These are phyloP conservation scores for Coniochaeta ligniaria DNA, from an alignment of 2,329 filamentous ascomycete genomes.

Conservation along the genomic window DNA sequence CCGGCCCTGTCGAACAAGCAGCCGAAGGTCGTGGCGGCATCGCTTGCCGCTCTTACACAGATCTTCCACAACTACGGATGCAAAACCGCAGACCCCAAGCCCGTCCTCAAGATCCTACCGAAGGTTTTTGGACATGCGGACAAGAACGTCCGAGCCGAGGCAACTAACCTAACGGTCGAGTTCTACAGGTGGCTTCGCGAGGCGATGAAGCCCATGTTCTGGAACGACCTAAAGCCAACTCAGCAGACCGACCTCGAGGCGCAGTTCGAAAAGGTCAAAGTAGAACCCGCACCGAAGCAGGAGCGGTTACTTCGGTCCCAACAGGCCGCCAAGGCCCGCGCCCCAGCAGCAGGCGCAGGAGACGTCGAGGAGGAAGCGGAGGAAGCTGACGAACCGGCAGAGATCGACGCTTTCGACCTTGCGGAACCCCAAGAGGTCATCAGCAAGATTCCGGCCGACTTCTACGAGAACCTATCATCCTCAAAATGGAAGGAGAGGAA, in stretches of 20 bases:
- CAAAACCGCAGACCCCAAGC: slow-evolving; percentile 90
- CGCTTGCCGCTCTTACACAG: slow-evolving; percentile 67
- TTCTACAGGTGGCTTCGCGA: slow-evolving; percentile 96
- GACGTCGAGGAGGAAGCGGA: slow-evolving; percentile 42
- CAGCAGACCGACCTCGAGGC: slow-evolving; percentile 93
- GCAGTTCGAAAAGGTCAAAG: slow-evolving; percentile 87
- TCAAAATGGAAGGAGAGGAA: slow-evolving; percentile 99
- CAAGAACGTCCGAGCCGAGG: slow-evolving; percentile 94
- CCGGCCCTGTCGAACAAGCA: slow-evolving; percentile 80
- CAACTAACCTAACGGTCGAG: slow-evolving; percentile 84
- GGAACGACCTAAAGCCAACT: slow-evolving; percentile 89
- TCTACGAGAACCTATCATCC: slow-evolving; percentile 76
- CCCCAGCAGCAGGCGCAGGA: slow-evolving; percentile 51
- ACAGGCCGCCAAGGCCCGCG: slow-evolving; percentile 73
- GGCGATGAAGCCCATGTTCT: slow-evolving; percentile 97
- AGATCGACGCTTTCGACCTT: slow-evolving; percentile 74
- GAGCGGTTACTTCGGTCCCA: slow-evolving; percentile 83
- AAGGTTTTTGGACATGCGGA: slow-evolving; percentile 95
- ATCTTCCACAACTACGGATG: slow-evolving; percentile 94
- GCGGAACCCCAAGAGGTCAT: slow-evolving; percentile 83
- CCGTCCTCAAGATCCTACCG: slow-evolving; percentile 78
- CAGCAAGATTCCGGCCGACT: slow-evolving; percentile 72
- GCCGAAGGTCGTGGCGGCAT: slow-evolving; percentile 73
- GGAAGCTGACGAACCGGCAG: slow-evolving; percentile 58
- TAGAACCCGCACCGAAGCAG: slow-evolving; percentile 81